A percentile compares a stretch with the other conserved stretches of the same genome.
These are phyloP conservation scores for Incumbomyces lentus DNA, from an alignment of 2,329 filamentous ascomycete genomes.

Conservation along the genomic window DNA sequence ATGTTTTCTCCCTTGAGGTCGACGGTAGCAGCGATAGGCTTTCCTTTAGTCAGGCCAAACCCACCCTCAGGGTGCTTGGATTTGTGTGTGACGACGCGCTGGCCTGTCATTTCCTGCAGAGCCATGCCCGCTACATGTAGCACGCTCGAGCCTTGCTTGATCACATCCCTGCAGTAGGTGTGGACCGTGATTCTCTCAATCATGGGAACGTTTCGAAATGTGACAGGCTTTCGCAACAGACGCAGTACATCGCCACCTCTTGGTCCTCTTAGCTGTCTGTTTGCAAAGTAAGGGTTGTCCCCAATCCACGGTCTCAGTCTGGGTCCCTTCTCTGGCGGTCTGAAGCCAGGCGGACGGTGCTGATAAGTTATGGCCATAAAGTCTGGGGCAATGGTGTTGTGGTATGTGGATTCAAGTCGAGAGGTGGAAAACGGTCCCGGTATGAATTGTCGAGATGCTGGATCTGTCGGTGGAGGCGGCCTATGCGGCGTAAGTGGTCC, in stretches of 20 bases:
- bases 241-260: conserved; percentile 57
- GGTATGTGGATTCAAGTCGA: conserved; percentile 80
- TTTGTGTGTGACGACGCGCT: conserved; percentile 58
- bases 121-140: conserved; percentile 76
- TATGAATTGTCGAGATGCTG: conserved; percentile 74
- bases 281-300: conserved; percentile 88
- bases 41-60: conserved; percentile 64
- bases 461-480: conserved; percentile 75
- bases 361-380: conserved; percentile 80
- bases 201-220: conserved; percentile 75
- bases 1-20: conserved; percentile 70
- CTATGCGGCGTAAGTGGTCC: conserved; percentile 89
- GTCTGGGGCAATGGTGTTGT: conserved; percentile 75
- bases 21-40: conserved; percentile 60
- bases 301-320: conserved; percentile 78
- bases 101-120: conserved; percentile 74
- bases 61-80: conserved; percentile 60
- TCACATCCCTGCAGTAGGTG: conserved; percentile 57
- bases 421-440: conserved; percentile 86
- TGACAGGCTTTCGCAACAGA: conserved; percentile 46
- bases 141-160: conserved; percentile 59
- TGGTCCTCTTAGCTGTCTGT: conserved; percentile 73
- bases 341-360: conserved; percentile 71
- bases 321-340: conserved; percentile 46
- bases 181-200: conserved; percentile 74